These are phyloP conservation scores for Curvularia spicifera DNA, from an alignment of 2,329 filamentous ascomycete species.

Conservation along the genomic window DNA sequence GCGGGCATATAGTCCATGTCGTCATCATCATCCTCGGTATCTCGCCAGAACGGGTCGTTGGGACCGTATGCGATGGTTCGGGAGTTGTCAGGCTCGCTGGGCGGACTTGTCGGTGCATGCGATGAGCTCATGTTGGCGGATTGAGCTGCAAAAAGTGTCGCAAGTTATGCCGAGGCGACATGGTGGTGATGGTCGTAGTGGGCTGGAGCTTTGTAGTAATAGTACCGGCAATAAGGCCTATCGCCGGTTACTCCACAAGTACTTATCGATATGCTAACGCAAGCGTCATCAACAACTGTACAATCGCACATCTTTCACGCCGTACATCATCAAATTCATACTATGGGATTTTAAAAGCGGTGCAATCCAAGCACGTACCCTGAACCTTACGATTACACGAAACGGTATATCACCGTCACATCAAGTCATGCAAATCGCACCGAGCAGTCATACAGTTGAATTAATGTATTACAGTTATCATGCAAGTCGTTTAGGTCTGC, in stretches of 20 bases:
- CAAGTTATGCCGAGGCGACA: constrained; percentile 14
- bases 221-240: constrained; percentile 14
- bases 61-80: constrained; percentile 43
- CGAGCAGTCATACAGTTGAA: neutral
- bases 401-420: neutral
- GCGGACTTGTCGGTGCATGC: constrained; percentile 29
- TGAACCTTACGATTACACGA: neutral
- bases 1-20: constrained; percentile 60
- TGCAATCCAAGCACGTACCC: neutral
- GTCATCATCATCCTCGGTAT: constrained; percentile 49
- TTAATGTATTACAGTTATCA: neutral
- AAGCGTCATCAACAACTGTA: neutral
- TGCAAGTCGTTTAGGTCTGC: neutral
- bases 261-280: constrained; percentile 15
- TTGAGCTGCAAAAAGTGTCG: constrained; percentile 3
- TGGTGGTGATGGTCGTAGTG: constrained; percentile 11
- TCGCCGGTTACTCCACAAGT: constrained; percentile 12
- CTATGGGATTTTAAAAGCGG: neutral
- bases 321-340: neutral
- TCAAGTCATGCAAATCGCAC: neutral
- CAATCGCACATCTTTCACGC: neutral
- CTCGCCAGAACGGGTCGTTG: constrained; percentile 43
- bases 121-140: constrained; percentile 36
- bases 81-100: constrained; percentile 34
- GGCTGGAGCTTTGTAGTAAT: constrained; percentile 15